Conservation (phyloP, 805 yeast genomes). For the Sungouiella thailandica region DNA sequence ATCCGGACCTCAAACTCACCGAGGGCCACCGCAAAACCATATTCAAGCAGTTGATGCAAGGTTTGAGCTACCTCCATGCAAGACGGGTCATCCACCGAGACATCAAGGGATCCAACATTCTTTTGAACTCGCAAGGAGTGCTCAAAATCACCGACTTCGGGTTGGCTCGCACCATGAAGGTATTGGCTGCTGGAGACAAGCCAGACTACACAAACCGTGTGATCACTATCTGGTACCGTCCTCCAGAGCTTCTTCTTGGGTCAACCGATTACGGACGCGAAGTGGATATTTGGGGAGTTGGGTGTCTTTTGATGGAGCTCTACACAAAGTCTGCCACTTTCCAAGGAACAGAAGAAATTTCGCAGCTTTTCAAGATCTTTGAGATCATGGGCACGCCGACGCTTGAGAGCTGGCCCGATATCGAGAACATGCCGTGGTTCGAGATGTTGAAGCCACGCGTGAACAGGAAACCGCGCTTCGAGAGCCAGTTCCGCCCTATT, state of each 20-base stretch:
- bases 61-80: constrained; percentile 64
- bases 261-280: constrained; percentile 86
- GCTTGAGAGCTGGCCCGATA: constrained; percentile 66
- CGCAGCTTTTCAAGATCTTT: constrained; percentile 73
- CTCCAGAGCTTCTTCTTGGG: constrained; percentile 89
- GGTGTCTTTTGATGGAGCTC: constrained; percentile 82
- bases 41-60: constrained; percentile 61
- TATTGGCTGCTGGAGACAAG: constrained; percentile 42
- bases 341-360: constrained; percentile 84
- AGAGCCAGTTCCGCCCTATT: constrained; percentile 24
- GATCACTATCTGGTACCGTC: constrained; percentile 95
- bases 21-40: constrained; percentile 64
- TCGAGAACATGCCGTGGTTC: constrained; percentile 87
- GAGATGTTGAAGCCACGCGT: constrained; percentile 67
- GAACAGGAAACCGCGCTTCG: constrained; percentile 27
- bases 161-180: constrained; percentile 70
- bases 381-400: constrained; percentile 86
- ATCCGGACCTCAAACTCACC: constrained; percentile 58
- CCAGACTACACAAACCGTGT: constrained; percentile 93
- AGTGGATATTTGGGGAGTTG: constrained; percentile 96
- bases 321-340: constrained; percentile 73
- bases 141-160: constrained; percentile 81
- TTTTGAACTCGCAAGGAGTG: constrained; percentile 57
- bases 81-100: constrained; percentile 73
- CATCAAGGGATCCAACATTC: constrained; percentile 75